Conservation (phyloP, 805 yeast genomes). For the Schwanniomyces pseudopolymorphus region DNA sequence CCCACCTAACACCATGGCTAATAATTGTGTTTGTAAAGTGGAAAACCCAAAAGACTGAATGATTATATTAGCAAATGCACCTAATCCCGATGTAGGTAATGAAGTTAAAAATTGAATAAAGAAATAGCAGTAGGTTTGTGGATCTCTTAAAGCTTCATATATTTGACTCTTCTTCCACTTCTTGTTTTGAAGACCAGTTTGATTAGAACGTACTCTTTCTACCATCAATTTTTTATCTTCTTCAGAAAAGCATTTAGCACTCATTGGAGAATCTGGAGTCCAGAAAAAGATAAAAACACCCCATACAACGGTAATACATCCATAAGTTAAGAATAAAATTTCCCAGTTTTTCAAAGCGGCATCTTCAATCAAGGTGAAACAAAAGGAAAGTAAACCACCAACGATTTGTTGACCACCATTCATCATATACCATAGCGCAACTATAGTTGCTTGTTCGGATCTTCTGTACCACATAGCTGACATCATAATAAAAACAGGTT, state of each 20-base stretch:
- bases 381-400: constrained; percentile 20
- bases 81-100: constrained; percentile 27
- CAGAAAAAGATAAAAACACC: constrained; percentile 12
- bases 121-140: constrained; percentile 16
- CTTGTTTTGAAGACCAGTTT: constrained; percentile 23
- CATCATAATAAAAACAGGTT: constrained; percentile 7
- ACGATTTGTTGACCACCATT: constrained; percentile 27
- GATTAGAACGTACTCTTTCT: constrained; percentile 17
- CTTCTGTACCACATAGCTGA: constrained; percentile 23
- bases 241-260: constrained; percentile 31
- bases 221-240: constrained; percentile 26
- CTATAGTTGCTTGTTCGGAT: constrained; percentile 31
- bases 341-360: constrained; percentile 23
- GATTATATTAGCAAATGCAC: constrained; percentile 25
- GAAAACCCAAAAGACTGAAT: constrained; percentile 32
- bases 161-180: constrained; percentile 19
- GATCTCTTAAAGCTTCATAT: constrained; percentile 19
- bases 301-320: constrained; percentile 18
- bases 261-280: constrained; percentile 25
- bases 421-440: constrained; percentile 25
- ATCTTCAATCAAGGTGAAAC: constrained; percentile 15
- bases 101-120: constrained; percentile 28
- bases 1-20: constrained; percentile 15
- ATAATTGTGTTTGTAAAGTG: constrained; percentile 23
- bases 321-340: constrained; percentile 19